Base-by-base conservation (phyloP, 345 rosid species). In the Clarkia xantiana region DNA sequence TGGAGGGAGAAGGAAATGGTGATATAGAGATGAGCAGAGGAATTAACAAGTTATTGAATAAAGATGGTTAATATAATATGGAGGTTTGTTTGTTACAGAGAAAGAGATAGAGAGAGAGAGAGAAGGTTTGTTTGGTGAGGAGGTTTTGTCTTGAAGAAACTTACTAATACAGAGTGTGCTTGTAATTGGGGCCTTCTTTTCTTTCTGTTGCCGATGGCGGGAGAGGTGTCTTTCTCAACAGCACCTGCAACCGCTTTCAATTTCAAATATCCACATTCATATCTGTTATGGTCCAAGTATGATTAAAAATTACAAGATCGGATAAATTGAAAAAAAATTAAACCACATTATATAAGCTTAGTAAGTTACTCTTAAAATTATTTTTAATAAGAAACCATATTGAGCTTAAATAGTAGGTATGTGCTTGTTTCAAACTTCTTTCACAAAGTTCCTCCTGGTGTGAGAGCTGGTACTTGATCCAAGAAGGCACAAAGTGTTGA, bases 41-140 rank as follows among this genome's bases (percentile, higher is more conserved):
- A 12, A 6, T 25, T 15, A 40, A 11, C 18, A 50, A 18, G n/a
- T 46, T 25, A 57, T 29, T 50, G 36, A 29, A 5, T 29, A 29
- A 29, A 34, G 56, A 52, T 34, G 43, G 63, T 39, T 45, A 48
- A 6, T 0, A 9, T 47, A 3, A 11, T 14, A 22, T 0, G 23
- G 7, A 6, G 16, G 18, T 49, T 44, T 11, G 18, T 41, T 61
- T 79, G 23, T 52, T 53, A n/a, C n/a, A n/a, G n/a, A n/a, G n/a
- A n/a, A n/a, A n/a, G n/a, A n/a, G n/a, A n/a, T n/a, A n/a, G n/a
- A n/a, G n/a, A n/a, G n/a, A 29, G 4, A 29, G 36, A 29, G 36
- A 29, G 6, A 29, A 10, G 1, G 6, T 73, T 53, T 70, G 68
- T 77, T 85, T 72, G 91, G 87, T 81, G 84, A 67, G 70, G 63